Percentiles rank a stretch among this genome's conserved stretches.
Evolutionary conservation across 2,329 filamentous ascomycete species (phyloP).

Genomic region (Cladosporium sp.): DNA sequence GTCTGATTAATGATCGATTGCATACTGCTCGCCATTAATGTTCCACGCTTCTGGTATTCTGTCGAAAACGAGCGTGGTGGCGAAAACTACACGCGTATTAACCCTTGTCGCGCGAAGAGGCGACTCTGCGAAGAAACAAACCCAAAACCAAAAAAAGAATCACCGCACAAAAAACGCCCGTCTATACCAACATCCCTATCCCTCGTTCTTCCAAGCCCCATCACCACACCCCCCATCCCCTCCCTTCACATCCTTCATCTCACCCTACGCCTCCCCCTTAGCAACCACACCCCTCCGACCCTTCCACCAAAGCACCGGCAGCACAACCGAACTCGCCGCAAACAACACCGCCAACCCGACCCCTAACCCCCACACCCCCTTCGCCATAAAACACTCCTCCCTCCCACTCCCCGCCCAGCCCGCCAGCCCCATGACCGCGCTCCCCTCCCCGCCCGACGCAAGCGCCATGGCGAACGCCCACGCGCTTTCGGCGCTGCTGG

Average conservation of each 20-base stretch:
- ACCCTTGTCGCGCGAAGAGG: too few relatives aligned
- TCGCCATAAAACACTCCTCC: slow-evolving; percentile 74
- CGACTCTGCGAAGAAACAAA: too few relatives aligned
- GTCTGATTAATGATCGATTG: too few relatives aligned
- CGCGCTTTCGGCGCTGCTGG: slow-evolving; percentile 43
- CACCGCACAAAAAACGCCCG: too few relatives aligned
- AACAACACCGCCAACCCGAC: slow-evolving; percentile 65
- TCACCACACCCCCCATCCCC: not conserved
- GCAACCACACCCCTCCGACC: slow-evolving; percentile 38
- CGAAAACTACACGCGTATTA: too few relatives aligned
- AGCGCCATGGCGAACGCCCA: slow-evolving; percentile 53
- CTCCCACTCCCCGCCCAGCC: slow-evolving; percentile 58
- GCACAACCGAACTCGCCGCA: slow-evolving; percentile 40
- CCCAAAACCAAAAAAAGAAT: too few relatives aligned
- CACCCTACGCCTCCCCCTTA: slow-evolving; percentile 8
- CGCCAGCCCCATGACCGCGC: slow-evolving; percentile 48
- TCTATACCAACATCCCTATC: too few relatives aligned
- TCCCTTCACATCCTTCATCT: not conserved
- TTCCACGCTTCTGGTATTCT: too few relatives aligned
- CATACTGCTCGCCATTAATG: too few relatives aligned
- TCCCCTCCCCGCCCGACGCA: slow-evolving; percentile 47
- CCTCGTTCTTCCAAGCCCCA: too few relatives aligned
- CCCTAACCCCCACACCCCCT: slow-evolving; percentile 80
- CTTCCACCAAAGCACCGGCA: slow-evolving; percentile 49
- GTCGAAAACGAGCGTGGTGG: too few relatives aligned